phyloP scores from a whole-genome alignment of 2,329 filamentous ascomycete genomes.

The Hyphodiscus sp. region DNA sequence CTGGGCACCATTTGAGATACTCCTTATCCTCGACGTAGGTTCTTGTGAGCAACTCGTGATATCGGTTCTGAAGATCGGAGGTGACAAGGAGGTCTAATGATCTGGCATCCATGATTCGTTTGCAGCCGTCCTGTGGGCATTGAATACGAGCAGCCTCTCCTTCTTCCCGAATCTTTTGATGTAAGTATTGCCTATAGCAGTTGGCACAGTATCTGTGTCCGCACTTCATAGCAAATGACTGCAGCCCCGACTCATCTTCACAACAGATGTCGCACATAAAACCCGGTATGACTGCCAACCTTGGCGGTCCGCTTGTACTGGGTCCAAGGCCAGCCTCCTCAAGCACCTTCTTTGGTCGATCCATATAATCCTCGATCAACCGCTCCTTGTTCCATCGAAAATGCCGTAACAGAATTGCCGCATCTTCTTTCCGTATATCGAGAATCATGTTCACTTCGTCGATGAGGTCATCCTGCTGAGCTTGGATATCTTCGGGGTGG shows the following conservation, averaged over 20 bases:
- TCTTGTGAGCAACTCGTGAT: constrained; percentile 78
- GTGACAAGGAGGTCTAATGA: constrained; percentile 73
- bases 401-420: constrained; percentile 82
- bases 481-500: constrained; percentile 72
- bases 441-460: constrained; percentile 88
- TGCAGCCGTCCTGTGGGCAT: constrained; percentile 83
- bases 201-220: constrained; percentile 88
- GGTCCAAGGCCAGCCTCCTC: constrained; percentile 78
- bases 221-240: constrained; percentile 92
- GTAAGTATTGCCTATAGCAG: constrained; percentile 87
- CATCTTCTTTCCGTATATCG: constrained; percentile 80
- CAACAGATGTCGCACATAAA: constrained; percentile 96
- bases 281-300: constrained; percentile 62
- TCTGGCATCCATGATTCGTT: constrained; percentile 83
- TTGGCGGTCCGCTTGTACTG: constrained; percentile 53
- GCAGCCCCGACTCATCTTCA: constrained; percentile 70
- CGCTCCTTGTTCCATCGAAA: constrained; percentile 96
- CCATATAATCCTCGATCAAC: constrained; percentile 94
- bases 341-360: constrained; percentile 69
- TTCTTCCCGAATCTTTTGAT: constrained; percentile 90
- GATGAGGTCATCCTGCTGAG: constrained; percentile 79
- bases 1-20: constrained; percentile 93
- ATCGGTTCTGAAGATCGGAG: constrained; percentile 52
- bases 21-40: constrained; percentile 98
- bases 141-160: constrained; percentile 93